Percentiles rank a stretch among this genome's conserved stretches.
These are phyloP conservation scores for Ceratorhiza oryzae-sativae DNA, from an alignment of 1,284 basidiomycete species.

Conservation along the genomic window DNA sequence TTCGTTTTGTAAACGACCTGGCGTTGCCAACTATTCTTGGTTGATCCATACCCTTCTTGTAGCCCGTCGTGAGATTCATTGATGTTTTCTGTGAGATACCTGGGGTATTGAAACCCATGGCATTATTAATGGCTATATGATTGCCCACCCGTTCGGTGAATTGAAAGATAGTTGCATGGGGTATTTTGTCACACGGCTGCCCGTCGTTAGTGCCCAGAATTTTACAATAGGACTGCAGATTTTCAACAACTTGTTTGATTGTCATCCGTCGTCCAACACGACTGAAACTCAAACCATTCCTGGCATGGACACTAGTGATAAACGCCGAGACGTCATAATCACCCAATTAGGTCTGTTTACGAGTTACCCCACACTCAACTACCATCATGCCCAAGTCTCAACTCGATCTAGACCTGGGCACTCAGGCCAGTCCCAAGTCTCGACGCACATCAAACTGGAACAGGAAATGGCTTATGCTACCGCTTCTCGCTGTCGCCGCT, in stretches of 20 bases:
- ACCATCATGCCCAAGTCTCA: conserved; percentile 11
- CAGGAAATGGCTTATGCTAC: conserved; percentile 22
- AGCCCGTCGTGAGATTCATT: neutral
- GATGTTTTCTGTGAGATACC: neutral
- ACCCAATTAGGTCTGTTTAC: neutral
- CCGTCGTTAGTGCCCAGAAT: too few species aligned
- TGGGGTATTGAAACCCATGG: neutral
- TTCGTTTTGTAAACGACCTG: conserved; percentile 2
- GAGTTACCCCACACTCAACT: conserved; percentile 8
- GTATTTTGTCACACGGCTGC: too few species aligned
- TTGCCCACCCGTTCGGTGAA: neutral
- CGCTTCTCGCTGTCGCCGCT: conserved; percentile 4
- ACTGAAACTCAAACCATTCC: too few species aligned
- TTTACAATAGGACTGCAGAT: too few species aligned
- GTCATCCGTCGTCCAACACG: too few species aligned
- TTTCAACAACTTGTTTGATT: too few species aligned
- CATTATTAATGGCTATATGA: neutral
- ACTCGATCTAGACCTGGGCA: neutral
- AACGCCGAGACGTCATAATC: neutral
- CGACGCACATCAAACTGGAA: neutral
- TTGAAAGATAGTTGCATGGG: too few species aligned
- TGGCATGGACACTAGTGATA: conserved; percentile 3
- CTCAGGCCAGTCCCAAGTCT: neutral
- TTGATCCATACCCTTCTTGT: conserved; percentile 9
- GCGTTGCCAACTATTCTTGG: neutral